These are phyloP conservation scores for Rhizopogon sp. DNA, from an alignment of 768 basidiomycete species.

Conservation along the genomic window DNA sequence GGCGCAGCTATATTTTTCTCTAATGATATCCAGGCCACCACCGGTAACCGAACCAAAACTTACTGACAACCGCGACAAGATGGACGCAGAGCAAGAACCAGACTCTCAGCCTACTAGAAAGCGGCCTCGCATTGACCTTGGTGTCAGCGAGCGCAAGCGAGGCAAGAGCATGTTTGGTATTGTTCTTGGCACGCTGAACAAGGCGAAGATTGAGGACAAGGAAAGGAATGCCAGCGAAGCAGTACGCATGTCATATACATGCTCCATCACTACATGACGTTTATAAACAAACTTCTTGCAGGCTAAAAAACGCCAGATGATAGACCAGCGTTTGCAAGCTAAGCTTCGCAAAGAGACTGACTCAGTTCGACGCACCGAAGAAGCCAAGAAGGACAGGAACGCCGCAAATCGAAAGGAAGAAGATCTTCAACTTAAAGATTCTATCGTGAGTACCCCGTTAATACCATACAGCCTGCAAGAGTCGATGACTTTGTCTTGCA, in stretches of 20 bases:
- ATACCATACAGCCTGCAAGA: background rate
- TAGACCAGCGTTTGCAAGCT: constrained; percentile 80
- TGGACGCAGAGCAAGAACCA: constrained; percentile 29
- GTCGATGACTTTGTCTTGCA: constrained; percentile 21
- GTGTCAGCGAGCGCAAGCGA: constrained; percentile 67
- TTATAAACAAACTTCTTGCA: constrained; percentile 23
- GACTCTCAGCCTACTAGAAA: constrained; percentile 52
- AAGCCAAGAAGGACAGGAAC: constrained; percentile 81
- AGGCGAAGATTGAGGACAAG: constrained; percentile 84
- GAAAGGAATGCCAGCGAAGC: constrained; percentile 83
- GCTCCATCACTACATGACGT: background rate
- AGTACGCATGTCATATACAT: constrained; percentile 34
- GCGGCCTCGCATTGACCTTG: constrained; percentile 71
- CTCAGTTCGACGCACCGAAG: constrained; percentile 79
- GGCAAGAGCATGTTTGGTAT: constrained; percentile 88
- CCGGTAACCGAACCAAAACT: constrained; percentile 4
- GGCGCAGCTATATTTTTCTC: too few relatives aligned
- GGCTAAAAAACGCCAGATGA: constrained; percentile 81
- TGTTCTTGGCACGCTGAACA: constrained; percentile 77
- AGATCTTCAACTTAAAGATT: constrained; percentile 76
- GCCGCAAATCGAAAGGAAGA: constrained; percentile 75
- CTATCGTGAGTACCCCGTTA: constrained; percentile 50
- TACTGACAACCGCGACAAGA: constrained; percentile 29
- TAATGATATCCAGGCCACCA: constrained; percentile 1
- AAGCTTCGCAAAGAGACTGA: constrained; percentile 85